phyloP scores from a whole-genome alignment of 1,284 basidiomycete genomes.

The Moesziomyces parantarcticus region DNA sequence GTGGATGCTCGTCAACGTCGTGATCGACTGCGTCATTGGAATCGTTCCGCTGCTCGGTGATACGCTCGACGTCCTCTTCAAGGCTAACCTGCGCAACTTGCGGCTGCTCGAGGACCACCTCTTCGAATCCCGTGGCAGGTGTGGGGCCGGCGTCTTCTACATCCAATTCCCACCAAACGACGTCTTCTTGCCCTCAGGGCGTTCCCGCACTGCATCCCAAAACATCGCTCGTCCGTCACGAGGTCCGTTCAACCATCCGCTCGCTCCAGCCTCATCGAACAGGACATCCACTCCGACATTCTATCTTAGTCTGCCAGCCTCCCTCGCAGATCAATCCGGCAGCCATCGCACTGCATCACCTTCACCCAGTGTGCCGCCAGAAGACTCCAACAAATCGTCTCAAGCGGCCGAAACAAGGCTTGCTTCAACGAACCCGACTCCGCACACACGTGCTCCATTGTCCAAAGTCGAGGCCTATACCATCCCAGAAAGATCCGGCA shows the following conservation, averaged over 20 bases:
- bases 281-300: not conserved
- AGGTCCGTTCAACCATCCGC: not conserved
- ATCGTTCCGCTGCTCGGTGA: constrained; percentile 66
- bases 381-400: too few relatives aligned
- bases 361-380: too few relatives aligned
- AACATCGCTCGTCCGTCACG: not conserved
- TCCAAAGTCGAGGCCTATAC: constrained; percentile 18
- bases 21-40: constrained; percentile 60
- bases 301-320: constrained; percentile 31
- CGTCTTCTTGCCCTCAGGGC: constrained; percentile 10
- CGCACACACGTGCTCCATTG: too few relatives aligned
- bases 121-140: constrained; percentile 36
- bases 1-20: constrained; percentile 61
- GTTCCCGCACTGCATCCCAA: not conserved
- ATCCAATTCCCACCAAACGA: constrained; percentile 42
- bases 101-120: constrained; percentile 61
- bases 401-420: not conserved
- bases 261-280: too few relatives aligned
- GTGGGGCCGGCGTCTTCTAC: constrained; percentile 40
- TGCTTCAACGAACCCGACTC: not conserved
- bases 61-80: constrained; percentile 64
- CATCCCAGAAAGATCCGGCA: constrained; percentile 25
- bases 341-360: too few relatives aligned
- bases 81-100: constrained; percentile 63
- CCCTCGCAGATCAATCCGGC: not conserved